These are phyloP conservation scores for Betula pendula DNA, from an alignment of 306 rosid genomes.

Conservation along the genomic window DNA sequence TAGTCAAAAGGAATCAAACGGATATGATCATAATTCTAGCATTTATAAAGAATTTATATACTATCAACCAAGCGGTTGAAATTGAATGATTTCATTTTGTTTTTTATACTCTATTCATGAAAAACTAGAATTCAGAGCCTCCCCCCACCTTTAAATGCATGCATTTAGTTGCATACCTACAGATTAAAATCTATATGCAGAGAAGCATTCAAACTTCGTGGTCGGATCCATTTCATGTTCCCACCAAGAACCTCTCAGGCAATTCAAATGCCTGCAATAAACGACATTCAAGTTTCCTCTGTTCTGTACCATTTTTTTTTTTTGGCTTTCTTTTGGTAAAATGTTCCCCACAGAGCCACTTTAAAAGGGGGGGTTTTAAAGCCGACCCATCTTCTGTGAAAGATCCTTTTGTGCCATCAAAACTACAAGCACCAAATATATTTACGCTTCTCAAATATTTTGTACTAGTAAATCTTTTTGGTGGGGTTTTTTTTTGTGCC, in stretches of 20 bases:
- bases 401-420: conserved; percentile 41
- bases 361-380: conserved; percentile 17
- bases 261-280: conserved; percentile 45
- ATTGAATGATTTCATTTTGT: conserved; percentile 23
- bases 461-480: not conserved
- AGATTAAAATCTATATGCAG: conserved; percentile 52
- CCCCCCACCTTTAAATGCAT: conserved; percentile 64
- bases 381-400: conserved; percentile 24
- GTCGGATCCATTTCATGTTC: conserved; percentile 59
- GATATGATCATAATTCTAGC: not conserved
- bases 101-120: conserved; percentile 38
- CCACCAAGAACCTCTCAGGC: conserved; percentile 44
- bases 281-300: conserved; percentile 32
- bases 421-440: conserved; percentile 11
- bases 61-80: not conserved
- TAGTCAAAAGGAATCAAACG: not conserved
- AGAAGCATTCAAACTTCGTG: conserved; percentile 58
- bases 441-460: too few species aligned
- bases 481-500: not conserved
- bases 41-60: not conserved
- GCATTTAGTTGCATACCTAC: conserved; percentile 59
- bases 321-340: not conserved
- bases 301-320: conserved; percentile 7
- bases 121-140: conserved; percentile 56
- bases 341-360: not conserved